phyloP scores from a whole-genome alignment of 2,329 filamentous ascomycete genomes.

The Scopulariopsis brevicaulis region DNA sequence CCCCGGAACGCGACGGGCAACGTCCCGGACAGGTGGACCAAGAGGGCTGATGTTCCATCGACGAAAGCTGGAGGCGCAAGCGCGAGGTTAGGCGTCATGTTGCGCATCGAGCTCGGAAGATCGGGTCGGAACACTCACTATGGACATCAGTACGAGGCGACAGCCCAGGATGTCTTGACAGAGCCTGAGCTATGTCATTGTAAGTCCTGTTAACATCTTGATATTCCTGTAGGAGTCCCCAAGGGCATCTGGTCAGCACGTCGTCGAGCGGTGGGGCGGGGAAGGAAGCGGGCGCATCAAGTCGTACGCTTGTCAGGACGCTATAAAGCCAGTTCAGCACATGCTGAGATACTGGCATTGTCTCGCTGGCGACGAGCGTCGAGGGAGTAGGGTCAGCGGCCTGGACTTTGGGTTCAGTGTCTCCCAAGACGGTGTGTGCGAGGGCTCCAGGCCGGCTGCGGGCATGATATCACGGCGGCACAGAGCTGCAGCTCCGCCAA shows the following conservation, averaged over 20 bases:
- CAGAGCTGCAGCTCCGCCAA: not conserved
- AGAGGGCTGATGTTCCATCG: constrained; percentile 73
- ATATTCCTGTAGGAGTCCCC: constrained; percentile 65
- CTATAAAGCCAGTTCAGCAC: constrained; percentile 94
- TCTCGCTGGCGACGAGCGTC: constrained; percentile 8
- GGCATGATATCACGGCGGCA: not conserved
- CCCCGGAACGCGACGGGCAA: constrained; percentile 87
- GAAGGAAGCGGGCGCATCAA: constrained; percentile 9
- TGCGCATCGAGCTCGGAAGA: not conserved
- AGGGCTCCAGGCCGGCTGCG: not conserved
- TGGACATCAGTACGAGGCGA: constrained; percentile 88
- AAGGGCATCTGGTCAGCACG: not conserved
- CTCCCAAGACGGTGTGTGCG: not conserved
- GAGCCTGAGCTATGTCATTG: constrained; percentile 74
- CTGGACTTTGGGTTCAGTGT: not conserved
- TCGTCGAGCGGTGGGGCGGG: not conserved
- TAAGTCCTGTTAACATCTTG: constrained; percentile 87
- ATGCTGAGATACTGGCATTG: constrained; percentile 71
- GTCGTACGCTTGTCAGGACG: constrained; percentile 61
- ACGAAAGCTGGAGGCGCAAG: constrained; percentile 57
- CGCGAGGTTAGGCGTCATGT: not conserved
- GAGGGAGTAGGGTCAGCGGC: not conserved
- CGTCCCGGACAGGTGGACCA: constrained; percentile 78
- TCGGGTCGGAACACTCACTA: constrained; percentile 47
- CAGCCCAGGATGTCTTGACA: constrained; percentile 70